Conservation (phyloP, 2,329 filamentous ascomycete species). For the Celoporthe dispersa region DNA sequence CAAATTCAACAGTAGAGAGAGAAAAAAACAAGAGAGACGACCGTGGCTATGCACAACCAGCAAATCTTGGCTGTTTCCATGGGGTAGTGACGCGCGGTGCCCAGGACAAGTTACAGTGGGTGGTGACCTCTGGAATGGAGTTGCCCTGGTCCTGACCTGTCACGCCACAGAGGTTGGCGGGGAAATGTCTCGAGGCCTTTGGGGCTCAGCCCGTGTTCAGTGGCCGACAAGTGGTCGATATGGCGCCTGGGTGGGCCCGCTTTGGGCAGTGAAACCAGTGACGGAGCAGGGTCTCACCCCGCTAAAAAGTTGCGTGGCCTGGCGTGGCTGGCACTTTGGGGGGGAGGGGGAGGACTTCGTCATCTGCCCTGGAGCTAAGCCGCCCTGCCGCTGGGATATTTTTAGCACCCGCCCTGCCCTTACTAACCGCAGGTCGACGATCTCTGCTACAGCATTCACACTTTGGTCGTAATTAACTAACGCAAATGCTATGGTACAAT, state of each 20-base stretch:
- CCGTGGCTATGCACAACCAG: slow-evolving; percentile 5
- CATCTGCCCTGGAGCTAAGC: slow-evolving; percentile 3
- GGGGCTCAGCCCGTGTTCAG: neutral
- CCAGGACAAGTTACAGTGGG: neutral
- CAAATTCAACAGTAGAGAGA: neutral
- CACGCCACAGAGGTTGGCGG: neutral
- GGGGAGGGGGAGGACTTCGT: neutral
- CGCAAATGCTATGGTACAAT: neutral
- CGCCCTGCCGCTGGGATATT: neutral
- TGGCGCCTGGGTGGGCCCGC: neutral
- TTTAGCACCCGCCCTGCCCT: neutral
- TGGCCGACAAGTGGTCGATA: neutral
- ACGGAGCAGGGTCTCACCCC: slow-evolving; percentile 1
- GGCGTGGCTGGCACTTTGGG: neutral
- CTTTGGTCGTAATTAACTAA: neutral
- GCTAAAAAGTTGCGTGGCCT: slow-evolving; percentile 7
- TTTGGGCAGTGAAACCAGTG: neutral
- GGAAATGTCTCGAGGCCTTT: neutral
- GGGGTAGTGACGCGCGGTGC: slow-evolving; percentile 4
- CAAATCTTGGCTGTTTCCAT: neutral
- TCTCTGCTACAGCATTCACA: neutral
- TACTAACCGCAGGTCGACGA: neutral
- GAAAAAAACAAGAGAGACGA: neutral
- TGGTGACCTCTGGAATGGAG: slow-evolving; percentile 3
- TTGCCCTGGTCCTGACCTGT: slow-evolving; percentile 1